phyloP scores from a whole-genome alignment of 1,284 basidiomycete species.

The Moniliophthora roreri region DNA sequence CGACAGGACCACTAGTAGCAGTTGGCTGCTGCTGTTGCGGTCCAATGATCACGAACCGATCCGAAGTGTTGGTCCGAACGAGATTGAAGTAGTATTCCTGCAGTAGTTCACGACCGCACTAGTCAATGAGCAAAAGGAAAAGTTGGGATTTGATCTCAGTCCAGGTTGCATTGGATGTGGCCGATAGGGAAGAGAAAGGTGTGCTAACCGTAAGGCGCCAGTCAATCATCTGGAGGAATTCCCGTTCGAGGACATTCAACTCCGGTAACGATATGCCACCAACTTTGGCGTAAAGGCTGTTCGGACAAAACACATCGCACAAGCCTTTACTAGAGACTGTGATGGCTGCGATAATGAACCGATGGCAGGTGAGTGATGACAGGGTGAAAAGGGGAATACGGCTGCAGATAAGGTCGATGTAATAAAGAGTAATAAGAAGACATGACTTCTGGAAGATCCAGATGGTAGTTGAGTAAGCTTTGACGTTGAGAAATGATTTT shows the following conservation, averaged over 20 bases:
- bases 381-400: slow-evolving; percentile 86
- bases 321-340: slow-evolving; percentile 88
- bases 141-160: slow-evolving; percentile 11
- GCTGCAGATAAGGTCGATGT: slow-evolving; percentile 93
- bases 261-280: slow-evolving; percentile 89
- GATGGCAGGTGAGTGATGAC: slow-evolving; percentile 92
- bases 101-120: slow-evolving; percentile 80
- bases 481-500: not conserved
- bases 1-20: slow-evolving; percentile 32
- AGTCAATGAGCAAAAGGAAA: slow-evolving; percentile 6
- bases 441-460: slow-evolving; percentile 69
- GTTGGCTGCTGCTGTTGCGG: slow-evolving; percentile 35
- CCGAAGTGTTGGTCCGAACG: slow-evolving; percentile 70
- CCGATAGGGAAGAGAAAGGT: slow-evolving; percentile 23
- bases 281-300: slow-evolving; percentile 90
- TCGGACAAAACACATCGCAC: slow-evolving; percentile 92
- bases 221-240: slow-evolving; percentile 87
- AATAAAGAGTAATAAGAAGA: slow-evolving; percentile 86
- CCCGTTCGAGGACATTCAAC: slow-evolving; percentile 89
- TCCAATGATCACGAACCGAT: slow-evolving; percentile 56
- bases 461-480: slow-evolving; percentile 5
- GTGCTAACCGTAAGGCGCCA: slow-evolving; percentile 88
- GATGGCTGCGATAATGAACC: slow-evolving; percentile 90
- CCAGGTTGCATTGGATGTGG: slow-evolving; percentile 5
- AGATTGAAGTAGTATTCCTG: slow-evolving; percentile 86